Percentiles rank a stretch among this genome's conserved stretches.
Conservation (phyloP, 352 stramenopile species). For the Thalassiosira allenii region DNA sequence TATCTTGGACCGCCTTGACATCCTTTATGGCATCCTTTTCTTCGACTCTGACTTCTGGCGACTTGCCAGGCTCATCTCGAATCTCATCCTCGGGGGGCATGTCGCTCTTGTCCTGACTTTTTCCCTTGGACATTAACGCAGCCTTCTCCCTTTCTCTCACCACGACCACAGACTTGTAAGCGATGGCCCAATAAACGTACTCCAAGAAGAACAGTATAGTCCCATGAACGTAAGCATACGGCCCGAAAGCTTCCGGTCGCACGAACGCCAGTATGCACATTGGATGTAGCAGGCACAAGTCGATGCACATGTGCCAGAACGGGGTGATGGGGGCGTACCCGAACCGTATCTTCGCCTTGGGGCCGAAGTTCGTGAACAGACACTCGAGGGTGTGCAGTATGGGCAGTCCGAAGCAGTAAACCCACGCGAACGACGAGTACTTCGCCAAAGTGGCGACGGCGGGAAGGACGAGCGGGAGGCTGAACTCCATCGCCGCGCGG, state of each 20-base stretch:
- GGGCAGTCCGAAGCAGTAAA: neutral
- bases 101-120: no score
- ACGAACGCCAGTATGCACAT: slow-evolving; percentile 4
- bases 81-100: no score
- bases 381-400: slow-evolving; percentile 1
- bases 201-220: neutral
- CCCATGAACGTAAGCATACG: neutral
- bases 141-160: neutral
- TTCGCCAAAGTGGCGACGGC: neutral
- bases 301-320: slow-evolving; percentile 7
- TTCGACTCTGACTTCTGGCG: no score
- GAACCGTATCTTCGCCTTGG: neutral
- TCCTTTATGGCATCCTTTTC: no score
- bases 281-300: neutral
- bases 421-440: neutral
- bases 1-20: no score
- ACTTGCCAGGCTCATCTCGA: no score
- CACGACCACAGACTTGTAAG: slow-evolving; percentile 5
- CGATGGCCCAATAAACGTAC: slow-evolving; percentile 11
- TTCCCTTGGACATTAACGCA: no score
- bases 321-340: slow-evolving; percentile 1
- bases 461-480: slow-evolving; percentile 4
- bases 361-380: slow-evolving; percentile 7
- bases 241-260: neutral
- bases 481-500: slow-evolving; percentile 7